Evolutionary conservation across 2,329 filamentous ascomycete genomes (phyloP), one percentile per base, ranked within the genome.

Genomic region (Xylariaceae sp.): DNA sequence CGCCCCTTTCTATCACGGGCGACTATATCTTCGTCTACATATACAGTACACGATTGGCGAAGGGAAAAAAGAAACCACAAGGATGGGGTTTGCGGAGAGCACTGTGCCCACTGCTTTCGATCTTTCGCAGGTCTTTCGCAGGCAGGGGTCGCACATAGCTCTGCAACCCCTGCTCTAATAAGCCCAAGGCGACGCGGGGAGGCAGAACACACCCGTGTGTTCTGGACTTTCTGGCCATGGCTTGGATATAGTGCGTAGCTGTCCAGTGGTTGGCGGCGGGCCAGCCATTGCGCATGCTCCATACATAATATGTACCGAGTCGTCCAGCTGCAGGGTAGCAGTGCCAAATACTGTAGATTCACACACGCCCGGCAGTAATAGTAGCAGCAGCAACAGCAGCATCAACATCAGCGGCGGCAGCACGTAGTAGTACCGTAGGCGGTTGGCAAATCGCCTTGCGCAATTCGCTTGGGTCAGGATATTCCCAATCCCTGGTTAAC

Each of bases 281-380:
- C 55, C 53, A 41, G 47, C 46, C 41, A 46, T 50, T 43, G 34
- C 30, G 53, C 53, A 53, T 49, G 39, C 47, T 30, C 22, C 48
- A 50, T 36, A 21, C 30, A 12, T 34, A 3, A 26, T 10, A 34
- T 34, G 41, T 43, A 43, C 41, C 41, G 8, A 29, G 41, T 43
- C 21, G 26, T 52, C 48, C 21, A 45, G 49, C 50, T 56, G 56
- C 56, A 56, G 47, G 56, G 54, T 56, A 51, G 44, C 50, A 40
- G 43, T 37, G 39, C 39, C 49, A 47, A 49, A 43, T 49, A n/a
- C n/a, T n/a, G n/a, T n/a, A 22, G 41, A 52, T 21, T 41, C 41
- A 18, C 32, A 46, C 34, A 49, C 16, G 19, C 37, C 40, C 19
- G 21, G 32, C 10, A 7, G 32, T 44, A 18, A 37, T 26, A 26